Conservation (phyloP, 1,284 basidiomycete species). For the Violaceomyces palustris region DNA sequence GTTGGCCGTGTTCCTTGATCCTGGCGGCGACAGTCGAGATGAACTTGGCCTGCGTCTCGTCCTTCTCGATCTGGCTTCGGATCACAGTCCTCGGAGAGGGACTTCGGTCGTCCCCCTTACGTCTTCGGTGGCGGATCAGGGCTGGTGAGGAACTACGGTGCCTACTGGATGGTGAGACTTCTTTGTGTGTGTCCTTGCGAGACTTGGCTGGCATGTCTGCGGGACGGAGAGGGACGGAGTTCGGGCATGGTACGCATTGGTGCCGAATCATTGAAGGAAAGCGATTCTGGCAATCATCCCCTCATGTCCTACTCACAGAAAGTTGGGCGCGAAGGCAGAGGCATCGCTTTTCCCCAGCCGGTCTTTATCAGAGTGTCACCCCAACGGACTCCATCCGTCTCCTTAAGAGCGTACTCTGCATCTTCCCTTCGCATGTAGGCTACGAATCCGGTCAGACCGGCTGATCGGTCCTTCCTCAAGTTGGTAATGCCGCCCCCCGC, state of each 20-base stretch:
- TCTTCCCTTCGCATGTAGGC: constrained; percentile 88
- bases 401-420: constrained; percentile 77
- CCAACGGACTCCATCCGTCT: constrained; percentile 88
- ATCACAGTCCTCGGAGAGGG: background rate
- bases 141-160: background rate
- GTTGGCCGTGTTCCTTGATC: constrained; percentile 71
- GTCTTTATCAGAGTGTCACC: constrained; percentile 75
- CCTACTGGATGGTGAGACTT: no score
- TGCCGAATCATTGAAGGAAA: no score
- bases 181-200: background rate
- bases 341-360: constrained; percentile 93
- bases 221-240: constrained; percentile 12
- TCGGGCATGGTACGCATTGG: no score
- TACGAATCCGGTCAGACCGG: constrained; percentile 85
- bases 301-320: constrained; percentile 3
- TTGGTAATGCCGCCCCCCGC: constrained; percentile 67
- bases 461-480: constrained; percentile 63
- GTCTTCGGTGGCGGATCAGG: background rate
- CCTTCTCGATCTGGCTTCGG: background rate
- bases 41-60: constrained; percentile 59
- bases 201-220: background rate
- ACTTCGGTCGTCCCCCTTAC: background rate
- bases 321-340: constrained; percentile 60
- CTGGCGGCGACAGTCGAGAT: constrained; percentile 77
- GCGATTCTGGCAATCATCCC: background rate